Base-by-base conservation (phyloP, 129 eudicot species). In the Helichrysum umbraculigerum region DNA sequence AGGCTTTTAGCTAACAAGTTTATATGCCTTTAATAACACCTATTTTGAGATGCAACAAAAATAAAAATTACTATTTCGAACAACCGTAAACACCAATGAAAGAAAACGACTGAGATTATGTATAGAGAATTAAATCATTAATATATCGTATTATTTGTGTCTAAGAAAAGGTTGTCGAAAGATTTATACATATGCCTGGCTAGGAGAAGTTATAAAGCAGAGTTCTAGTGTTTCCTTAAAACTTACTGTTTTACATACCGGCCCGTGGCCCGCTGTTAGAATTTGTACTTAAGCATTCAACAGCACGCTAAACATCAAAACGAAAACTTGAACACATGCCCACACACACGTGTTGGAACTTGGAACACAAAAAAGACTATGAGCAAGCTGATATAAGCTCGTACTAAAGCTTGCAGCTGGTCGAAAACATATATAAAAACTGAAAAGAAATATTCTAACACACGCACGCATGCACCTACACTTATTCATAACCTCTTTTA, bases 401-500 rank as follows among this genome's bases (percentile, higher is more conserved):
- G 56, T 15, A 68, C 15, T 1, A 8, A 68, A 68, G 57, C 57
- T 68, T 68, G 57, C 57, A 68, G 54, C 57, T 28, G 14, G 25
- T 47, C 54, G 5, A 12, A 47, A 47, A 47, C 54, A 47, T 47
- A 47, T 47, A 12, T 14, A 12, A 35, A n/a, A 17, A 37, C 51
- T 6, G 6, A 34, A 66, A 66, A n/a, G 3, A 66, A 67, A 21
- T 15, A 68, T 39, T 41, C 14, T 67, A 37, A 68, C n/a, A 68
- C 34, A 68, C 5, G 50, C 15, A 20, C 34, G 14, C 72, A 8
- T 21, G 2, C 54, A 68, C 29, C 57, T 5, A 14, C 20, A 6
- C 10, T 68, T 68, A 68, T 68, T 68, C 33, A 35, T 9, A 68
- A 68, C 54, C 25, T 37, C 32, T 68, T 25, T 39, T 39, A 57